These are phyloP conservation scores for Ashbya aceris DNA, from an alignment of 1,139 yeast species.

Conservation along the genomic window DNA sequence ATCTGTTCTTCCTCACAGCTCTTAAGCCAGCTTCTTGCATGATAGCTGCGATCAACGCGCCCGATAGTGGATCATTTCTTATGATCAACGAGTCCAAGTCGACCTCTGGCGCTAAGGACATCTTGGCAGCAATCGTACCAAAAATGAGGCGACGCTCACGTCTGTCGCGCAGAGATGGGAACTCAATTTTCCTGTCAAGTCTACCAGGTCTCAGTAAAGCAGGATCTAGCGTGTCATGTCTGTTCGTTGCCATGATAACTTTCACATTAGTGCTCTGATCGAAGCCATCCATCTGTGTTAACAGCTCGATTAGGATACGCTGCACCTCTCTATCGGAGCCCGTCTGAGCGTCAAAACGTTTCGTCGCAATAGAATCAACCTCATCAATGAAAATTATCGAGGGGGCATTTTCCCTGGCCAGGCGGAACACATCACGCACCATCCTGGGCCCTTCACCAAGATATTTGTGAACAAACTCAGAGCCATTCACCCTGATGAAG, in stretches of 20 bases:
- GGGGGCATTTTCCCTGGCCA: constrained; percentile 96
- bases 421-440: constrained; percentile 96
- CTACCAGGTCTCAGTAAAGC: constrained; percentile 97
- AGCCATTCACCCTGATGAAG: constrained; percentile 93
- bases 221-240: constrained; percentile 97
- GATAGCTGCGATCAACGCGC: constrained; percentile 96
- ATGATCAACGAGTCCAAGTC: constrained; percentile 91
- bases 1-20: constrained; percentile 96
- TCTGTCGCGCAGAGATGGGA: constrained; percentile 90
- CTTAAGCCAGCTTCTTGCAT: constrained; percentile 99
- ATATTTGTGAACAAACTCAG: constrained; percentile 96
- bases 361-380: constrained; percentile 97
- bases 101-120: constrained; percentile 97
- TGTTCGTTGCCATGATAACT: constrained; percentile 97
- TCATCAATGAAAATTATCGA: constrained; percentile 96
- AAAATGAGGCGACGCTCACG: constrained; percentile 96
- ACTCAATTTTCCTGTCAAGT: constrained; percentile 95
- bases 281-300: constrained; percentile 99
- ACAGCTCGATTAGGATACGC: constrained; percentile 87
- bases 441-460: constrained; percentile 99
- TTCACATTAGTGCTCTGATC: constrained; percentile 93
- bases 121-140: constrained; percentile 90
- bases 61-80: constrained; percentile 93
- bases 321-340: constrained; percentile 99
- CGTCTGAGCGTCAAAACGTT: constrained; percentile 98